Percentiles rank a stretch among this genome's conserved stretches.
These are phyloP conservation scores for Trypanosoma melophagium DNA, from an alignment of 208 protist species.

Conservation along the genomic window DNA sequence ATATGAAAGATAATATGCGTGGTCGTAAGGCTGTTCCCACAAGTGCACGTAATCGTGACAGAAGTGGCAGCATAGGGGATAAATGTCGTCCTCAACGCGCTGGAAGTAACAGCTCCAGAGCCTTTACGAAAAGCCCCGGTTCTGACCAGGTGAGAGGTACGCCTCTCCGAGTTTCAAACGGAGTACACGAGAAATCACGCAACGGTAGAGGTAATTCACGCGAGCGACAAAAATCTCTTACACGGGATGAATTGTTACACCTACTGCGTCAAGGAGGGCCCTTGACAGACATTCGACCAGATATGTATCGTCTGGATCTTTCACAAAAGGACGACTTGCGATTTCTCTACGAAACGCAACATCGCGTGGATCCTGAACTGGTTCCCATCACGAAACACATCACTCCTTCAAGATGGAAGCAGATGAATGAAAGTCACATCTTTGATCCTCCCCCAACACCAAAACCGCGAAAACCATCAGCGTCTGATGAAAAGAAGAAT, in stretches of 20 bases:
- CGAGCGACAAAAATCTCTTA: neutral
- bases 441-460: slow-evolving; percentile 6
- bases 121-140: neutral
- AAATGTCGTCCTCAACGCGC: neutral
- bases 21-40: too few relatives aligned
- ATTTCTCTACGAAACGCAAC: slow-evolving; percentile 18
- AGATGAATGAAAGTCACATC: slow-evolving; percentile 17
- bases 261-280: slow-evolving; percentile 1
- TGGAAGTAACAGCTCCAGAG: neutral
- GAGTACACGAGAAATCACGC: too few relatives aligned
- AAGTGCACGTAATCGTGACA: too few relatives aligned
- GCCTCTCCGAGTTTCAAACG: neutral
- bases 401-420: neutral
- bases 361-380: slow-evolving; percentile 28
- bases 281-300: slow-evolving; percentile 12
- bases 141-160: too few relatives aligned
- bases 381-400: neutral
- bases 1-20: neutral
- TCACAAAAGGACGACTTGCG: slow-evolving; percentile 15
- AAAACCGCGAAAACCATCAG: neutral
- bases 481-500: neutral
- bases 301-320: slow-evolving; percentile 22
- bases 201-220: too few relatives aligned
- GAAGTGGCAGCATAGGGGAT: neutral
- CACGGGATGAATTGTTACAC: slow-evolving; percentile 13